Conservation (phyloP, 352 stramenopile genomes). For the Phytophthora europaea region DNA sequence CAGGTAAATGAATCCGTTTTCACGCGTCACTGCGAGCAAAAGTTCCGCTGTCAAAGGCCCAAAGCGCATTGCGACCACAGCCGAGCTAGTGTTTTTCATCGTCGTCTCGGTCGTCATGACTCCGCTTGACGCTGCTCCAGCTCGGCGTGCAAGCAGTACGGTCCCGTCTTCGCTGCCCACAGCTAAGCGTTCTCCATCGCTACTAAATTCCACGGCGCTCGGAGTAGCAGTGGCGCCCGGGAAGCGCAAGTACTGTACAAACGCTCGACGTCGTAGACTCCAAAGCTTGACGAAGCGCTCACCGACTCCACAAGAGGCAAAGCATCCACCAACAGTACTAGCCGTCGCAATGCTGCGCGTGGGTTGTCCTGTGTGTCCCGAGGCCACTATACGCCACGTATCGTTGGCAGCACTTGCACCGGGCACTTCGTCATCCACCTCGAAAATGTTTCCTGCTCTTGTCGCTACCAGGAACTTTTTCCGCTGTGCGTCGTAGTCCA, state of each 20-base stretch:
- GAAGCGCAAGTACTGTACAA: conserved; percentile 39
- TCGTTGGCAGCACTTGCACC: not conserved
- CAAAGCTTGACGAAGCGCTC: conserved; percentile 63
- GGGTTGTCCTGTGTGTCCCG: conserved; percentile 51
- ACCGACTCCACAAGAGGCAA: conserved; percentile 57
- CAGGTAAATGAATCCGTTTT: conserved; percentile 78
- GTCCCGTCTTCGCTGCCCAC: conserved; percentile 73
- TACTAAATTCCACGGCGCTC: conserved; percentile 51
- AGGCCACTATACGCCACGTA: conserved; percentile 50
- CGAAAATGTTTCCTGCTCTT: conserved; percentile 62
- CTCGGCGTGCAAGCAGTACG: conserved; percentile 44
- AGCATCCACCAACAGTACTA: conserved; percentile 45
- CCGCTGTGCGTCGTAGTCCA: conserved; percentile 68
- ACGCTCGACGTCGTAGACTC: conserved; percentile 61
- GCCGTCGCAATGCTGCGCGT: conserved; percentile 37
- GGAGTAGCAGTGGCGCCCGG: conserved; percentile 18
- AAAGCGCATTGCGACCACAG: conserved; percentile 57
- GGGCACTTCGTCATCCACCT: conserved; percentile 48
- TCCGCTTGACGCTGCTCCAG: conserved; percentile 26
- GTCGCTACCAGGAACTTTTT: conserved; percentile 72
- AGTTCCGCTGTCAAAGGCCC: conserved; percentile 31
- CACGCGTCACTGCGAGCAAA: conserved; percentile 58
- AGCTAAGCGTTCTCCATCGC: conserved; percentile 55
- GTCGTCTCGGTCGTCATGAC: conserved; percentile 45
- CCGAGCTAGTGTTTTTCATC: conserved; percentile 77